Evolutionary conservation across 352 stramenopile species (phyloP), one percentile per base, ranked within the genome.

Genomic region (Lagenidium sp.): DNA sequence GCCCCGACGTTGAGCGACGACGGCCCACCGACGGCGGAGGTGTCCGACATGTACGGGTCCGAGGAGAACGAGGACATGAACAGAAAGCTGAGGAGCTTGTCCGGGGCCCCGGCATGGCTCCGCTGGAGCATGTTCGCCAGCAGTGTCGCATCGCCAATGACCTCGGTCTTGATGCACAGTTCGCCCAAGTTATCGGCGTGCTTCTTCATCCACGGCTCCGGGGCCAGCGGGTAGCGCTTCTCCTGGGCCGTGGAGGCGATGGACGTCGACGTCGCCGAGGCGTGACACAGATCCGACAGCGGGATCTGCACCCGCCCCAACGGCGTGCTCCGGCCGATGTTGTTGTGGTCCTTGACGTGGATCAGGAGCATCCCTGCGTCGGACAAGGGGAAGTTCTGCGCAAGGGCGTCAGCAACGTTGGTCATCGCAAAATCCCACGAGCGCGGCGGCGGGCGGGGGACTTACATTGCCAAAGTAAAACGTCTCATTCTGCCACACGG

Each of bases 301-400:
- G 75, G 69, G 37, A 87, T 77, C 28, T 85, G 62, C 15, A 87
- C 65, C 13, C 75, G 72, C 2, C 75, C 75, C 2, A 87, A 57
- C 11, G 75, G 75, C 4, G 69, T 87, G 29, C 68, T 82, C 16
- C 68, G 57, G 2, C 57, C 57, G 31, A 82, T 52, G 36, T 82
- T 80, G 59, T 87, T 87, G 53, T 82, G 67, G 34, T 85, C 75
- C 32, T 87, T 87, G 1, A 87, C 69, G 30, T 85, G 75, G 41
- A 87, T 69, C 8, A 87, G 23, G 1, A 87, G 46, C 25, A 63
- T 66, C 3, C 44, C 57, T 4, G 75, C 60, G 13, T 77, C 60
- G 7, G 41, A 36, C 29, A 87, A 47, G 1, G 62, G 49, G 18
- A 79, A 68, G 30, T 65, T 67, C 69, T 87, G 28, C 15, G 8